A percentile compares a stretch with the other conserved stretches of the same genome.
phyloP scores from a whole-genome alignment of 768 basidiomycete genomes.

The Lactifluus rugatus region DNA sequence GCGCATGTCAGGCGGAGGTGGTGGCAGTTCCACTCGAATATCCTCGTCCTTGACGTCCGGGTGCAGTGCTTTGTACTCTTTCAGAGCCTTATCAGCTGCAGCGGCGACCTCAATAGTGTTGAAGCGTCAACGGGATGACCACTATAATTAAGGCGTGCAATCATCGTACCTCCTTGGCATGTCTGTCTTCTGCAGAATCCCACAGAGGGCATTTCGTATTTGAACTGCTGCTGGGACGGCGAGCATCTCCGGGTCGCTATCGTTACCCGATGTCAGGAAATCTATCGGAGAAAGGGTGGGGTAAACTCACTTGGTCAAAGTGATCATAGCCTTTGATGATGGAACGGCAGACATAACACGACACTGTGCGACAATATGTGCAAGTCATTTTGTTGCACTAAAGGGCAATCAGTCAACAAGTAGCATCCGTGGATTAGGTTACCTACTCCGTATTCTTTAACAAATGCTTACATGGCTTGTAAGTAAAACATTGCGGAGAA shows the following conservation, averaged over 20 bases:
- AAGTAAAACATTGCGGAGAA: background rate
- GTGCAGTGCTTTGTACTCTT: conserved; percentile 46
- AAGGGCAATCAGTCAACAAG: background rate
- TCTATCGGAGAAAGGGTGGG: background rate
- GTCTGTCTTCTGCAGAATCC: conserved; percentile 57
- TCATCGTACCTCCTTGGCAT: conserved; percentile 49
- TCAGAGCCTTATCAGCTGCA: conserved; percentile 57
- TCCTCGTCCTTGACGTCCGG: conserved; percentile 54
- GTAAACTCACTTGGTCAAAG: conserved; percentile 34
- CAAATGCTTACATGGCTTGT: conserved; percentile 42
- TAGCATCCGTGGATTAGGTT: background rate
- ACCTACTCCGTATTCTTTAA: conserved; percentile 70
- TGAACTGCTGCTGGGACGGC: conserved; percentile 5
- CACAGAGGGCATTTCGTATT: conserved; percentile 52
- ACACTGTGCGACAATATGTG: conserved; percentile 58
- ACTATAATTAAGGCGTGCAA: background rate
- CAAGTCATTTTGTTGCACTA: conserved; percentile 93
- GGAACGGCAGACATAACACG: conserved; percentile 78
- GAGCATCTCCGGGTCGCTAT: conserved; percentile 8
- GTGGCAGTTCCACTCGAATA: conserved; percentile 57
- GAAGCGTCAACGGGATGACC: background rate
- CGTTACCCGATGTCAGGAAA: background rate
- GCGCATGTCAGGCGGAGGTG: background rate
- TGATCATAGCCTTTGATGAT: conserved; percentile 70
- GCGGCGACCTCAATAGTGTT: conserved; percentile 45